These are phyloP conservation scores for Phragmites australis DNA, from an alignment of 176 grass and related monocot species.

Conservation along the genomic window DNA sequence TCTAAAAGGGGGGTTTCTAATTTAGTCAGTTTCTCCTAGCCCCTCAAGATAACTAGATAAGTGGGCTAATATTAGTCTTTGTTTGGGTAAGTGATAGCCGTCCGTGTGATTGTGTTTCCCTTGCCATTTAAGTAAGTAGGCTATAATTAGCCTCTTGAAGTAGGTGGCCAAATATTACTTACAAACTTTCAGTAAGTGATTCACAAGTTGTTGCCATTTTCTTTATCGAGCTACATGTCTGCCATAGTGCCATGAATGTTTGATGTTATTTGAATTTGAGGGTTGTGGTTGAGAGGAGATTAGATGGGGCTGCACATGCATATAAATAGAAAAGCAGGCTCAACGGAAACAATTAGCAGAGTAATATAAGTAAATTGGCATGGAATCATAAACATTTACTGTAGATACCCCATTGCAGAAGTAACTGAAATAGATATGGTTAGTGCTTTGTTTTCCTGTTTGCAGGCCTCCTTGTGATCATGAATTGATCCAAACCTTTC, in stretches of 20 bases:
- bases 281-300: constrained; percentile 12
- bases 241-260: not conserved
- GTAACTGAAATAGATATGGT: constrained; percentile 28
- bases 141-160: constrained; percentile 28
- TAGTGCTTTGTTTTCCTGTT: constrained; percentile 16
- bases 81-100: not conserved
- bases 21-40: not conserved
- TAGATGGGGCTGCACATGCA: not conserved
- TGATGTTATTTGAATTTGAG: not conserved
- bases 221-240: not conserved
- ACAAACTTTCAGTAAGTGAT: not conserved
- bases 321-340: constrained; percentile 27
- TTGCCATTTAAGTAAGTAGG: not conserved
- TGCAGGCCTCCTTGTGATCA: not conserved
- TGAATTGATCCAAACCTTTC: constrained; percentile 17
- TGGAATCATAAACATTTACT: not conserved
- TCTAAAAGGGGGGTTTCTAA: not conserved
- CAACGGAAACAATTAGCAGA: not conserved
- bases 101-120: not conserved
- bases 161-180: constrained; percentile 7
- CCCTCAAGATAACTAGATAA: not conserved
- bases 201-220: not conserved
- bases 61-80: constrained; percentile 13
- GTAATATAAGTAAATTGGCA: not conserved
- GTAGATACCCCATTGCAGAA: not conserved